Percentiles rank a stretch among this genome's conserved stretches.
Evolutionary conservation across 1,284 basidiomycete genomes (phyloP).

Genomic region (Singerocomus inundabilis): DNA sequence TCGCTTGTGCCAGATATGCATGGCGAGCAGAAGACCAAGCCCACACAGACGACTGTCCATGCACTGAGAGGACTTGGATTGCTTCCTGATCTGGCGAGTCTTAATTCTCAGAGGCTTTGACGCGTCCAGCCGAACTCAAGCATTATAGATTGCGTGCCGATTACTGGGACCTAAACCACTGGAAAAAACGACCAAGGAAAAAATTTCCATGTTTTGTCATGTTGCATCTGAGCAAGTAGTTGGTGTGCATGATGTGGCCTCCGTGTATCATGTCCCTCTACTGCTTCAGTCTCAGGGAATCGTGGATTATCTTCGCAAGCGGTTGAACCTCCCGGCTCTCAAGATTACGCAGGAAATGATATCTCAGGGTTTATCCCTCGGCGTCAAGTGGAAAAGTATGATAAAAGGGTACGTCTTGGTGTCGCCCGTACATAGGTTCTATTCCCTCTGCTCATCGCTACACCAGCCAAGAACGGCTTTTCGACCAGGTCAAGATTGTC

Average conservation of each 20-base stretch:
- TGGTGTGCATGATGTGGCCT: constrained; percentile 94
- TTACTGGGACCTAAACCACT: constrained; percentile 72
- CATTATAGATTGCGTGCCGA: constrained; percentile 84
- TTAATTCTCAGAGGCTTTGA: not conserved
- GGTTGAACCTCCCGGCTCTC: constrained; percentile 72
- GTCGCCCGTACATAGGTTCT: not conserved
- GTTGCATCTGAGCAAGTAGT: constrained; percentile 92
- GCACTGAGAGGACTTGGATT: constrained; percentile 93
- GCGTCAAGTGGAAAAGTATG: constrained; percentile 79
- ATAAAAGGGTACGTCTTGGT: constrained; percentile 59
- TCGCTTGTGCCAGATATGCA: constrained; percentile 98
- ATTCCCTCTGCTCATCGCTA: constrained; percentile 3
- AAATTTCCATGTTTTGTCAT: constrained; percentile 99
- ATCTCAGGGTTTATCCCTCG: constrained; percentile 65
- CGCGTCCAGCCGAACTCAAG: not conserved
- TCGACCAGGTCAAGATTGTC: constrained; percentile 88
- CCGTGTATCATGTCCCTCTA: constrained; percentile 97
- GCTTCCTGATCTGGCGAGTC: constrained; percentile 86
- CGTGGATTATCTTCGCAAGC: constrained; percentile 78
- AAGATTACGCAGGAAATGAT: constrained; percentile 56
- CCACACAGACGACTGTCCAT: constrained; percentile 96
- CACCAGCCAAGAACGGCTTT: constrained; percentile 84
- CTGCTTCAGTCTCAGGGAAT: constrained; percentile 93
- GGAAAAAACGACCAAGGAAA: constrained; percentile 83
- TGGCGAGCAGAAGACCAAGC: constrained; percentile 99